Evolutionary conservation across 2,329 filamentous ascomycete genomes (phyloP), one percentile per base, ranked within the genome.

Genomic region (Remersonia thermophila): DNA sequence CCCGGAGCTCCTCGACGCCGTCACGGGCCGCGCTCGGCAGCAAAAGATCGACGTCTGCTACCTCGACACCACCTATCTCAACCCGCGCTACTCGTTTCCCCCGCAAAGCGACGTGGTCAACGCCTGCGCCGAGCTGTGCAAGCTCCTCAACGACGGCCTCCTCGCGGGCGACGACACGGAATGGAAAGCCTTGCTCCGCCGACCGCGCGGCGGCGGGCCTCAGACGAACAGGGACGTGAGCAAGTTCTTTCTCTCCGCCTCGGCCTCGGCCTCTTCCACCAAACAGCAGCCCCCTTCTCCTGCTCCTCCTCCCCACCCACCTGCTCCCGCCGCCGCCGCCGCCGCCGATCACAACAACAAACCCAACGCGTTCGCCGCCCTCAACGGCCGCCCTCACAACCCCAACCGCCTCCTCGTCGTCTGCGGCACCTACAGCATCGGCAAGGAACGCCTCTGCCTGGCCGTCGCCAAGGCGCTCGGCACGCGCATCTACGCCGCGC

Each of bases 1-100:
- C 45, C 85, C 91, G 0, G 76, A 93, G 16, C 65, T 78, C 1
- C 50, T 79, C 12, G 83, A 94, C 49, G 63, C 69, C 2, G 62
- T 82, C 7, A 78, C 76, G 0, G 83, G 84, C 1, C 82, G 81
- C 55, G 64, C 63, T 1, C 77, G 67, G 40, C 81, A 91, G 51
- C 91, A 96, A 53, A 84, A 80, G 50, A 86, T 98, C 37, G 89
- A 98, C 51, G 77, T 89, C 18, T 96, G 91, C 61, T 98, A 98
- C 55, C 74, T 98, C 7, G 91, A 98, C 54, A 98, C 91, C 0
- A 98, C 91, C 0, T 98, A 98, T 54, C 70, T 98, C 9, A 94
- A 91, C 45, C 91, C 91, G 0, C 86, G 87, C 45, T 98, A 96
- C 57, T 80, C 89, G 0, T 98, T 98, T 49, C 91, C 91, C 1